These are phyloP conservation scores for Penicillium soppii DNA, from an alignment of 495 filamentous ascomycete species.

Conservation along the genomic window DNA sequence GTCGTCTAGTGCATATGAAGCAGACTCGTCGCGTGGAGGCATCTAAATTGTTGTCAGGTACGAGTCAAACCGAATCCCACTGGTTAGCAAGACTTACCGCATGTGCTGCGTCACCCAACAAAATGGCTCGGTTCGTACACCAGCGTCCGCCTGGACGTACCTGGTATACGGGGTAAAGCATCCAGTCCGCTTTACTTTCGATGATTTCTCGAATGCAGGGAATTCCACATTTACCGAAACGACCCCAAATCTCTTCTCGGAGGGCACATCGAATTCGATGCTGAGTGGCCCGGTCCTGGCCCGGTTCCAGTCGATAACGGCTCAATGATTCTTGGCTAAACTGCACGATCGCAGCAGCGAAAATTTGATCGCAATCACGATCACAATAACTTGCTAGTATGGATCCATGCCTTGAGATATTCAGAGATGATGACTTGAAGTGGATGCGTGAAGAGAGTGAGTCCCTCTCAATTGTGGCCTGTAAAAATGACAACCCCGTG, in stretches of 20 bases:
- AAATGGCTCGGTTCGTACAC: slow-evolving; percentile 47
- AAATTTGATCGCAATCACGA: slow-evolving; percentile 43
- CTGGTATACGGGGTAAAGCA: slow-evolving; percentile 61
- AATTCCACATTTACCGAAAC: slow-evolving; percentile 45
- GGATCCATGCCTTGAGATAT: slow-evolving; percentile 53
- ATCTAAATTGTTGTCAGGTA: slow-evolving; percentile 37
- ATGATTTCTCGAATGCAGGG: slow-evolving; percentile 52
- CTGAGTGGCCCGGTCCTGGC: slow-evolving; percentile 49
- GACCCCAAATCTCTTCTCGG: slow-evolving; percentile 39
- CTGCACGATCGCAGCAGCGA: slow-evolving; percentile 56
- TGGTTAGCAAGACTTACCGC: slow-evolving; percentile 43
- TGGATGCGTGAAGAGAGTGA: slow-evolving; percentile 33
- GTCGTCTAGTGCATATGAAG: slow-evolving; percentile 62
- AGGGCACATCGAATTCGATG: slow-evolving; percentile 41
- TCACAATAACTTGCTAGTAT: slow-evolving; percentile 53
- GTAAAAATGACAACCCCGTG: slow-evolving; percentile 56
- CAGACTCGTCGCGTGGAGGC: slow-evolving; percentile 62
- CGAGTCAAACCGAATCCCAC: not conserved
- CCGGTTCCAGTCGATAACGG: slow-evolving; percentile 31
- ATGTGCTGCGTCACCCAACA: slow-evolving; percentile 61
- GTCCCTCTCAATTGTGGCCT: slow-evolving; percentile 40
- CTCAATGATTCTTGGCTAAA: slow-evolving; percentile 39
- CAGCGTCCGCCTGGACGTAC: slow-evolving; percentile 51
- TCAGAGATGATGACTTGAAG: slow-evolving; percentile 49
- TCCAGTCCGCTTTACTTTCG: slow-evolving; percentile 48